Conservation (phyloP, 192 early-diverging fungal species). For the Lunasporangiospora selenospora region DNA sequence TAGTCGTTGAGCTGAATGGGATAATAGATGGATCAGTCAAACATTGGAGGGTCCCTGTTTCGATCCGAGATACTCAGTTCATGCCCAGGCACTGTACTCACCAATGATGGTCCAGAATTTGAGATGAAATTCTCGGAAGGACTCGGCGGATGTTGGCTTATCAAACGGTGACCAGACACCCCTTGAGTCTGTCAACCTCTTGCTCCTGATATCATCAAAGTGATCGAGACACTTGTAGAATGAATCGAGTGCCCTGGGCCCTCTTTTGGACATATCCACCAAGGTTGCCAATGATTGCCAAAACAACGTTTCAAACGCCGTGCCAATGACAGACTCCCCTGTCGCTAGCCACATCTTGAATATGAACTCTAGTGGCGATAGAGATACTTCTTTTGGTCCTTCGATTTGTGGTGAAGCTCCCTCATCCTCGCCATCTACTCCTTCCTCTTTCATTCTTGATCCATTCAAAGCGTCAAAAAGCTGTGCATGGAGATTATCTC, state of each 20-base stretch:
- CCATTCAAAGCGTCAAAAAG: constrained; percentile 1
- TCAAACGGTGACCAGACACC: constrained; percentile 12
- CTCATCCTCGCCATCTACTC: constrained; percentile 1
- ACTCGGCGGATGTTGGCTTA: not conserved
- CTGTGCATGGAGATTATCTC: constrained; percentile 16
- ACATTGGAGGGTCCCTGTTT: not conserved
- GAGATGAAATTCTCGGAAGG: constrained; percentile 23
- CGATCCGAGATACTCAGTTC: not conserved
- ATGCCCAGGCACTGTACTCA: not conserved
- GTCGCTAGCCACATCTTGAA: constrained; percentile 29
- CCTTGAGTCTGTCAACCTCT: constrained; percentile 1
- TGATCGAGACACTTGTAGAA: constrained; percentile 29
- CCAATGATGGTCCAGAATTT: constrained; percentile 37
- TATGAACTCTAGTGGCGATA: constrained; percentile 35
- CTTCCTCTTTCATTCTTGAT: not conserved
- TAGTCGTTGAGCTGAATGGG: constrained; percentile 16
- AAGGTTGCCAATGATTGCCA: constrained; percentile 21
- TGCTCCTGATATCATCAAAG: constrained; percentile 21
- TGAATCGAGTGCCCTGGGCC: not conserved
- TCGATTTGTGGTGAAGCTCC: not conserved
- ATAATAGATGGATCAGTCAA: not conserved
- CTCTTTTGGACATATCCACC: constrained; percentile 23
- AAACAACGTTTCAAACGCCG: constrained; percentile 21
- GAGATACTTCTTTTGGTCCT: not conserved
- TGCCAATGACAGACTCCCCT: constrained; percentile 24